Conservation (phyloP, 2,329 filamentous ascomycete species). For the Trichoderma polysporum region DNA sequence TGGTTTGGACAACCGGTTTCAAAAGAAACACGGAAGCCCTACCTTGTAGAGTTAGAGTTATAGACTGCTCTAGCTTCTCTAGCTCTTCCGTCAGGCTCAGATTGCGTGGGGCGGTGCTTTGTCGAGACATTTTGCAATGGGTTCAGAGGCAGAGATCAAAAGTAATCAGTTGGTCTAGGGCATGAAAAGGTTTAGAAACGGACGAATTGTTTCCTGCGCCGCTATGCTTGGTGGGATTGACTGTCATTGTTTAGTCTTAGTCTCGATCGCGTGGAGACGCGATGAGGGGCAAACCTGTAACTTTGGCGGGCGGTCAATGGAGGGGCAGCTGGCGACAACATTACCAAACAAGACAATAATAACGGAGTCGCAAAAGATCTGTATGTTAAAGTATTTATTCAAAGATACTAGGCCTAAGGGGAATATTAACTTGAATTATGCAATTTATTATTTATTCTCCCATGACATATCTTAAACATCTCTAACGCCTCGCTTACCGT, state of each 20-base stretch:
- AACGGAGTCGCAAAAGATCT: background rate
- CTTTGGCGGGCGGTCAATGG: conserved; percentile 11
- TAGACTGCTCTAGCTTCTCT: conserved; percentile 93
- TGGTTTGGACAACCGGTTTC: background rate
- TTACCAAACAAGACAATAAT: too few relatives aligned
- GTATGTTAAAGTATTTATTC: background rate
- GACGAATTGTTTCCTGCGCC: background rate
- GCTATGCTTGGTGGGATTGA: background rate
- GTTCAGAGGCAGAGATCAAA: background rate
- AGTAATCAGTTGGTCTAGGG: background rate
- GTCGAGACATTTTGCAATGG: conserved; percentile 47
- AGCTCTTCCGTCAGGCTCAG: conserved; percentile 91
- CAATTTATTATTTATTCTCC: background rate
- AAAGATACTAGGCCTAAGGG: too few relatives aligned
- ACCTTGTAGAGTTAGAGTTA: conserved; percentile 94
- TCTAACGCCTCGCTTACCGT: background rate
- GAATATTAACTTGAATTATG: background rate
- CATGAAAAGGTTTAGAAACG: background rate
- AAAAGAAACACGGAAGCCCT: conserved; percentile 9
- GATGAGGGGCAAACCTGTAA: conserved; percentile 34
- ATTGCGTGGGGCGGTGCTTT: conserved; percentile 49
- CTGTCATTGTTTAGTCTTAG: background rate
- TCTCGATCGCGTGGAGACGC: conserved; percentile 31
- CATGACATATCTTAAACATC: background rate
- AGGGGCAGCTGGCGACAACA: conserved; percentile 3